Percentiles rank a stretch among this genome's conserved stretches.
Conservation (phyloP, 139 green algal species). For the Protoeuglena noctilucae region DNA sequence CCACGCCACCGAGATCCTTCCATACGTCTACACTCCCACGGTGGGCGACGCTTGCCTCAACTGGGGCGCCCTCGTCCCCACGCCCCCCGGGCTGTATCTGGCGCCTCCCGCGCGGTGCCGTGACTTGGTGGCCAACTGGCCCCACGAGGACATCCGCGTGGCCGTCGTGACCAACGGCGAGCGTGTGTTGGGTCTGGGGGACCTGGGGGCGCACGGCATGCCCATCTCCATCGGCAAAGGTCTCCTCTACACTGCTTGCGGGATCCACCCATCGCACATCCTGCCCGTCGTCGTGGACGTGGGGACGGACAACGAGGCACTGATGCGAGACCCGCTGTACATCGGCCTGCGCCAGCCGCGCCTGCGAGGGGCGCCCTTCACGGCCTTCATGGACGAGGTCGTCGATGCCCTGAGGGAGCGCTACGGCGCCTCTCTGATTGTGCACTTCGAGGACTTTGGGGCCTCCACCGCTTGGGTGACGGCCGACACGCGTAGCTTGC, state of each 20-base stretch:
- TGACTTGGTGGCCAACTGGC: no score
- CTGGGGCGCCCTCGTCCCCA: conserved; percentile 15
- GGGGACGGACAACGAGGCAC: conserved; percentile 64
- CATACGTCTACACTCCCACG: conserved; percentile 48
- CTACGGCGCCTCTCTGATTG: conserved; percentile 5
- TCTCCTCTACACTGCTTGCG: conserved; percentile 48
- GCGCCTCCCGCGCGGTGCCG: no score
- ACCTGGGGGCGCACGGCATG: conserved; percentile 68
- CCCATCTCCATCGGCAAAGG: conserved; percentile 68
- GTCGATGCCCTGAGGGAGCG: conserved; percentile 27
- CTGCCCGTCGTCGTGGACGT: conserved; percentile 78
- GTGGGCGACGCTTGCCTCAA: conserved; percentile 44
- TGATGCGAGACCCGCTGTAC: conserved; percentile 59
- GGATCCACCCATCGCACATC: conserved; percentile 29
- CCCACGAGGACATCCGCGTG: conserved; percentile 24
- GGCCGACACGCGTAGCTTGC: no score
- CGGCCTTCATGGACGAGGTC: conserved; percentile 42
- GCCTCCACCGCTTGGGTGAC: conserved; percentile 6
- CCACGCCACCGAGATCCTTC: conserved; percentile 15
- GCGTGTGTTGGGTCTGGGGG: conserved; percentile 58
- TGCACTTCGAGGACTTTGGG: conserved; percentile 14
- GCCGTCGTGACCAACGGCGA: conserved; percentile 57
- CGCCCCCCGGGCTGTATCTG: conserved; percentile 17
- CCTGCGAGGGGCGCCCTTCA: conserved; percentile 21
- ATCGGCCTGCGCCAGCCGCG: conserved; percentile 25